phyloP scores from a whole-genome alignment of 371 early-diverging fungal species.

The Zychaea mexicana region DNA sequence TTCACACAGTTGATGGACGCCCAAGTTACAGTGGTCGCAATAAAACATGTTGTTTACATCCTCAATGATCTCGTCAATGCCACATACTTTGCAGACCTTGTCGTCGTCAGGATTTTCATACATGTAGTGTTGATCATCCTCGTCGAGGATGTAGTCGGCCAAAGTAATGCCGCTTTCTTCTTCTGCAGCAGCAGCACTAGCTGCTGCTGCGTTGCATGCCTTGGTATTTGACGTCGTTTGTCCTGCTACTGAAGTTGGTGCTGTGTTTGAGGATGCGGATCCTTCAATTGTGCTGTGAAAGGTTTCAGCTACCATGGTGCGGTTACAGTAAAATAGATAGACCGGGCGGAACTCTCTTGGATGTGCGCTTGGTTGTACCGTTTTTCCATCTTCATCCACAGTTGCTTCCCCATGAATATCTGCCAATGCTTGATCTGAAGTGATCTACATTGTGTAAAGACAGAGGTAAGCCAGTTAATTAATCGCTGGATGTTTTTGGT shows the following conservation, averaged over 20 bases:
- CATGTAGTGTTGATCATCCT: constrained; percentile 10
- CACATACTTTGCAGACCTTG: constrained; percentile 37
- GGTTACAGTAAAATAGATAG: constrained; percentile 43
- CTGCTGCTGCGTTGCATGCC: too few relatives aligned
- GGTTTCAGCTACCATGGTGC: constrained; percentile 12
- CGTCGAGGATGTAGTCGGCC: constrained; percentile 42
- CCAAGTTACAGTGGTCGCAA: constrained; percentile 44
- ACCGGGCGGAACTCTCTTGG: constrained; percentile 35
- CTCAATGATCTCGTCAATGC: constrained; percentile 32
- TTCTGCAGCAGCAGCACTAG: too few relatives aligned
- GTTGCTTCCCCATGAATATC: constrained; percentile 12
- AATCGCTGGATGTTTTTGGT: too few relatives aligned
- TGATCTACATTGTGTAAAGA: constrained; percentile 6
- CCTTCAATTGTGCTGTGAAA: not conserved
- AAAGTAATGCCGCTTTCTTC: constrained; percentile 23
- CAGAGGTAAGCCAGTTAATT: too few relatives aligned
- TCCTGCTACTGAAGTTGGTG: not conserved
- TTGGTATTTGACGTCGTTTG: not conserved
- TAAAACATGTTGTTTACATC: constrained; percentile 46
- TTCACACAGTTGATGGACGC: constrained; percentile 51
- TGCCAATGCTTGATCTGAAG: constrained; percentile 19
- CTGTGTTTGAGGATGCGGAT: not conserved
- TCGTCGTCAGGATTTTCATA: constrained; percentile 25
- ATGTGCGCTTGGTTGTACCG: not conserved
- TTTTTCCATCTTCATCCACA: not conserved